Base-by-base conservation (phyloP, 495 filamentous ascomycete genomes). In the Hypoxylon intermedium region DNA sequence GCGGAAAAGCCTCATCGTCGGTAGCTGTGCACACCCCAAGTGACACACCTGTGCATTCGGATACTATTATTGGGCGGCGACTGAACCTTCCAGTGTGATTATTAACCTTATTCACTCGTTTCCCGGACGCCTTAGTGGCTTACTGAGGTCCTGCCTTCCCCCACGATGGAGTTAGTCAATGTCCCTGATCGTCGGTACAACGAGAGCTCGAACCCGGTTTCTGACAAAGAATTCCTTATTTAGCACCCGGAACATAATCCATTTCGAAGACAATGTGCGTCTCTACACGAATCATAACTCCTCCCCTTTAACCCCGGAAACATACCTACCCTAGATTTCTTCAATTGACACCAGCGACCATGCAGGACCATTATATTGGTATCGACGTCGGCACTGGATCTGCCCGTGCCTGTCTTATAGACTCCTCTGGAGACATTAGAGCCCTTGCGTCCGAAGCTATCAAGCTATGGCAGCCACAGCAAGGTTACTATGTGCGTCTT, bases 301-400 rank as follows among this genome's bases (percentile, higher is more conserved):
- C 7, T 21, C 21, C 18, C 20, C 33, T 31, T 6, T 24, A 20
- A 16, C 34, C 50, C 48, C 23, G 44, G 53, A 26, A 20, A 56
- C 37, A 9, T 31, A 24, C 40, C 16, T 21, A 11, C 16, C 44
- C 2, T 45, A 48, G 26, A 55, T 9, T 30, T 44, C 9, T 31
- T 55, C 16, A 60, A 69, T 71, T 71, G 47, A 71, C 68, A 41
- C 21, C 7, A 42, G 16, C 37, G 53, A 28, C 42, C 19, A 54
- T 57, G 18, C 67, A 78, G 73, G 71, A 82, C 49, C 75, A 86
- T 58, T 97, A 89, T 72, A 92, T 97, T 67, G 93, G 93, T 37
- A 90, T 97, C 52, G 94, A 98, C 72, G 94, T 98, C 48, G 94
- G 94, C 40, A 98, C 94, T 5, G 93, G 94, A 41, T 96, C 92